Percentiles rank a stretch among this genome's conserved stretches.
These are phyloP conservation scores for Eimeria tenella DNA, from an alignment of 169 alveolate genomes.

Conservation along the genomic window DNA sequence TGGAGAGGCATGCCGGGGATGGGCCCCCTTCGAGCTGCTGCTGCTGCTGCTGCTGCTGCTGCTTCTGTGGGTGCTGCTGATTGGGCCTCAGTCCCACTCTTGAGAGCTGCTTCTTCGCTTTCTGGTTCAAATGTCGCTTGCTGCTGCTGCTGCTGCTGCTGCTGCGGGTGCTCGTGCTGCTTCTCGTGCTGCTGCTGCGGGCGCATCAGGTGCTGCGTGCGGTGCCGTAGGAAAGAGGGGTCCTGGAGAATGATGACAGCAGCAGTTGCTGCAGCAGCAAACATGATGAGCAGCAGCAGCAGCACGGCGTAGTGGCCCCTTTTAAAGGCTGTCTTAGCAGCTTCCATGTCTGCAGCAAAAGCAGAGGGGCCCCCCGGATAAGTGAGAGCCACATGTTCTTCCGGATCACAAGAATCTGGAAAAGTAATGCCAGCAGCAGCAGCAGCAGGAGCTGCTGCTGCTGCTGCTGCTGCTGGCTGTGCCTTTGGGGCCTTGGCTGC, in stretches of 20 bases:
- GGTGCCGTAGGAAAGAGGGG: neutral
- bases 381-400: slow-evolving; percentile 2
- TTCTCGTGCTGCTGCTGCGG: neutral
- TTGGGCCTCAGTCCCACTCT: neutral
- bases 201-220: neutral
- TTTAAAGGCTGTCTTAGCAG: neutral
- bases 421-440: slow-evolving; percentile 1
- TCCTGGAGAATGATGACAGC: neutral
- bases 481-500: neutral
- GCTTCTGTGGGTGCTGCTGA: neutral
- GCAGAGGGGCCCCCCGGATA: slow-evolving; percentile 51
- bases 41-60: neutral
- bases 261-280: neutral
- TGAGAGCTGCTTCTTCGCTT: neutral
- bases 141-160: slow-evolving; percentile 31
- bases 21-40: neutral
- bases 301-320: neutral
- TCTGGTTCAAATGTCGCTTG: neutral
- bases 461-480: neutral
- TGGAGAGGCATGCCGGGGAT: slow-evolving; percentile 33
- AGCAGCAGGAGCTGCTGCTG: neutral
- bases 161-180: slow-evolving; percentile 14
- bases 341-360: neutral
- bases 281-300: slow-evolving; percentile 29
- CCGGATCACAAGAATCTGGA: slow-evolving; percentile 4